phyloP scores from a whole-genome alignment of 495 filamentous ascomycete genomes.

The Entonaema liquescens region DNA sequence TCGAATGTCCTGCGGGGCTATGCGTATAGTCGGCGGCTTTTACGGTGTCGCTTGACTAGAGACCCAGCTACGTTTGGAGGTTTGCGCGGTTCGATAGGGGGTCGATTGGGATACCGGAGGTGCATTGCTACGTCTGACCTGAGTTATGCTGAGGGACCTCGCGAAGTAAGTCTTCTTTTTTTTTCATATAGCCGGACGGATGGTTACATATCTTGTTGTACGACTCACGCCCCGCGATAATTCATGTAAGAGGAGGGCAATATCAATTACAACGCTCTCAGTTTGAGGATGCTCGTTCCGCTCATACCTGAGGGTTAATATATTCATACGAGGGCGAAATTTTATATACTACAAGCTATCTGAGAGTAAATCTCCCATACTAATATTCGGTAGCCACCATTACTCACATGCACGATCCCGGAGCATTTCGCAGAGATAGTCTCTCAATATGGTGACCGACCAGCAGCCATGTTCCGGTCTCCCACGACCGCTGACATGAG shows the following conservation, averaged over 20 bases:
- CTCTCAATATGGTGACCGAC: constrained; percentile 73
- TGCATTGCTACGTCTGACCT: constrained; percentile 27
- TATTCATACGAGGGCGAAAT: background rate
- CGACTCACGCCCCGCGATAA: background rate
- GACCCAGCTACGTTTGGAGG: background rate
- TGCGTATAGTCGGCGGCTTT: background rate
- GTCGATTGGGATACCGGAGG: constrained; percentile 21
- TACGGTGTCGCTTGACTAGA: background rate
- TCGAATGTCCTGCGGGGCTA: background rate
- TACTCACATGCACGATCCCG: constrained; percentile 78
- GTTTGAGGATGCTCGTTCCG: background rate
- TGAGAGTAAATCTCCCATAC: background rate
- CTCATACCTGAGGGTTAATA: background rate
- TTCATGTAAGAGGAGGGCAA: background rate
- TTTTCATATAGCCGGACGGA: background rate
- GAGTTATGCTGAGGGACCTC: constrained; percentile 44
- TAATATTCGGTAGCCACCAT: constrained; percentile 66
- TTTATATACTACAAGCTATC: background rate
- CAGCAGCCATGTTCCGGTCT: constrained; percentile 63
- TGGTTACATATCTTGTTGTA: background rate
- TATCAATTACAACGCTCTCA: background rate
- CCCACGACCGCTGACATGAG: constrained; percentile 40
- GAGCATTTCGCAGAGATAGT: constrained; percentile 82
- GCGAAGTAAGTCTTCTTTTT: constrained; percentile 42
- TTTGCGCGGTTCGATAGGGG: background rate